Evolutionary conservation across 140 eudicot genomes (phyloP).

Genomic region (Oenanthe javanica): DNA sequence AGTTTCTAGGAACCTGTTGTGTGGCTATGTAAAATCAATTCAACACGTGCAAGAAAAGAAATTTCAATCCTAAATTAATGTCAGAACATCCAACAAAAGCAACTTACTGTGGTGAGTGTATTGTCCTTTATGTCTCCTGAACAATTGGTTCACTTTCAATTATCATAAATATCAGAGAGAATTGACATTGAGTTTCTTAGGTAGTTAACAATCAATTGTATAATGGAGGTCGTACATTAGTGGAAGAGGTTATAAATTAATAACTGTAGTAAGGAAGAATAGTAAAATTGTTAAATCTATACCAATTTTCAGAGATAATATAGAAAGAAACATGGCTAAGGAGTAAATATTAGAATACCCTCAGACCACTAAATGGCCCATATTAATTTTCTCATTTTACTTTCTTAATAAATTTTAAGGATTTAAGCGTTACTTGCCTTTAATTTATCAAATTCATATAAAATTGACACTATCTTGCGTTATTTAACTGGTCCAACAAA

Average conservation of each 20-base stretch:
- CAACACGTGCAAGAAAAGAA: neutral
- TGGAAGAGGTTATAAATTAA: neutral
- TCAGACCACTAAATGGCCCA: no score
- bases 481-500: no score
- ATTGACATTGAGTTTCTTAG: neutral
- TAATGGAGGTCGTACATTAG: no score
- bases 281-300: no score
- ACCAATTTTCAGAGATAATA: neutral
- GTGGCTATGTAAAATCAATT: neutral
- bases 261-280: neutral
- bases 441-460: no score
- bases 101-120: neutral
- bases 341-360: neutral
- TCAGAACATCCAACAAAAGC: neutral
- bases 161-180: no score
- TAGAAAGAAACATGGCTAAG: neutral
- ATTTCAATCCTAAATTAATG: neutral
- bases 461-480: neutral
- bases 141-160: no score
- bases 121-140: neutral
- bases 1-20: neutral
- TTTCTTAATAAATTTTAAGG: neutral
- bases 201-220: neutral
- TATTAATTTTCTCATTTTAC: no score
- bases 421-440: neutral